A percentile compares a stretch with the other conserved stretches of the same genome.
Conservation (phyloP, 1,139 yeast genomes). For the Hyphopichia pseudoburtonii region DNA sequence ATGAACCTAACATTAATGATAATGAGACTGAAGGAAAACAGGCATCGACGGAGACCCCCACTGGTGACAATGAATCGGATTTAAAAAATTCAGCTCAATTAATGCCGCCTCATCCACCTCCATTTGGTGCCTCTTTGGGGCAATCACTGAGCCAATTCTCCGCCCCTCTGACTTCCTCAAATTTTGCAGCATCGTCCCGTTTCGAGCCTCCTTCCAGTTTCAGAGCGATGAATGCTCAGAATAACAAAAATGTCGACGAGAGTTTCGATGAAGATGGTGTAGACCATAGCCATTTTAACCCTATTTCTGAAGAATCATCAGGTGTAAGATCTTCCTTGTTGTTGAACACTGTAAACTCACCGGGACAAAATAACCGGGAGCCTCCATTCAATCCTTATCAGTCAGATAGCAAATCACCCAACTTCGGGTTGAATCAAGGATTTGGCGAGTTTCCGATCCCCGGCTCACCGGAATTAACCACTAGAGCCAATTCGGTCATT, state of each 20-base stretch:
- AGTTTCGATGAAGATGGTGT: conserved; percentile 8
- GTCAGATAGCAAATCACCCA: conserved; percentile 14
- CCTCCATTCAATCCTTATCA: conserved; percentile 31
- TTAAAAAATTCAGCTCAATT: background rate
- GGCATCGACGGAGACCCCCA: background rate
- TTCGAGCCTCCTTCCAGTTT: background rate
- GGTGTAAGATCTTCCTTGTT: conserved; percentile 14
- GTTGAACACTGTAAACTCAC: conserved; percentile 6
- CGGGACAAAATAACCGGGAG: conserved; percentile 7
- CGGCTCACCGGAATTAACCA: conserved; percentile 47
- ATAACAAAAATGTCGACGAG: conserved; percentile 1
- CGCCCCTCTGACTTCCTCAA: conserved; percentile 1
- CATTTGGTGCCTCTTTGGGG: no score
- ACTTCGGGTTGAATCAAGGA: conserved; percentile 25
- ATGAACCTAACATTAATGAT: conserved; percentile 7
- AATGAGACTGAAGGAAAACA: background rate
- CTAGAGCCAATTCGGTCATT: conserved; percentile 47
- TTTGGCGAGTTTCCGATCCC: conserved; percentile 49
- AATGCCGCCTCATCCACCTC: background rate
- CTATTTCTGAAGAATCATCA: conserved; percentile 12
- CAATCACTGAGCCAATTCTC: background rate
- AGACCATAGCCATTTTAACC: background rate
- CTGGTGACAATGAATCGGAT: background rate
- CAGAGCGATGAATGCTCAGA: conserved; percentile 5
- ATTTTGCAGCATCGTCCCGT: conserved; percentile 3